phyloP scores from a whole-genome alignment of 352 stramenopile genomes.

The Pythium brassicae region DNA sequence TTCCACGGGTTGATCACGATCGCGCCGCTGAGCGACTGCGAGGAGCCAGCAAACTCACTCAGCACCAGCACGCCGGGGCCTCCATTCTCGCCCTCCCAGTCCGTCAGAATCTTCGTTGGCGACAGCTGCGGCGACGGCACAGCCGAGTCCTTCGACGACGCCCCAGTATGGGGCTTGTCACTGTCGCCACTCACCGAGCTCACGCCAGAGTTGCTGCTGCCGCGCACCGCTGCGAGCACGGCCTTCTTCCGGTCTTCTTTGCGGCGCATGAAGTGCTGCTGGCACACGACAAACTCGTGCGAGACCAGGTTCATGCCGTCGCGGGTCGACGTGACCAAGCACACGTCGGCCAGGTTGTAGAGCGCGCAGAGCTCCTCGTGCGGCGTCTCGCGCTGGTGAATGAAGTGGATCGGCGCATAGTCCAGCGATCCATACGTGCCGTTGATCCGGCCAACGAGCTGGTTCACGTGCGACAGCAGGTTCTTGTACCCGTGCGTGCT shows the following conservation, averaged over 20 bases:
- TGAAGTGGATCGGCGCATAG: conserved; percentile 90
- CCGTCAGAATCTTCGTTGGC: conserved; percentile 51
- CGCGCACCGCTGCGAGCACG: conserved; percentile 21
- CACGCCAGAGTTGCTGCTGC: conserved; percentile 1
- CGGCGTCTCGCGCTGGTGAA: conserved; percentile 70
- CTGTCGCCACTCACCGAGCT: neutral
- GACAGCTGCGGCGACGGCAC: conserved; percentile 24
- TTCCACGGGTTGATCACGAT: conserved; percentile 88
- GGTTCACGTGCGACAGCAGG: conserved; percentile 77
- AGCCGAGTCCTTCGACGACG: conserved; percentile 18
- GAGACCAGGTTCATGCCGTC: conserved; percentile 91
- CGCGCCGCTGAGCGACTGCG: conserved; percentile 81
- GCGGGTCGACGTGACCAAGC: conserved; percentile 81
- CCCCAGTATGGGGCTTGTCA: neutral
- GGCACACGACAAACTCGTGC: conserved; percentile 87
- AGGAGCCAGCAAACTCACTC: conserved; percentile 87
- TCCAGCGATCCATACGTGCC: conserved; percentile 83
- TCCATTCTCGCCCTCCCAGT: conserved; percentile 76
- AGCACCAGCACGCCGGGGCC: conserved; percentile 83
- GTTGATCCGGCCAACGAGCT: conserved; percentile 88
- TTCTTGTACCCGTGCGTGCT: conserved; percentile 71
- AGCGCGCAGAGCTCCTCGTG: conserved; percentile 87
- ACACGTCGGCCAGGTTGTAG: conserved; percentile 88
- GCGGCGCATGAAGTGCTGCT: conserved; percentile 80
- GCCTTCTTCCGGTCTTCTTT: conserved; percentile 65